Conservation (phyloP, 192 early-diverging fungal species). For the Coemansia sp. region DNA sequence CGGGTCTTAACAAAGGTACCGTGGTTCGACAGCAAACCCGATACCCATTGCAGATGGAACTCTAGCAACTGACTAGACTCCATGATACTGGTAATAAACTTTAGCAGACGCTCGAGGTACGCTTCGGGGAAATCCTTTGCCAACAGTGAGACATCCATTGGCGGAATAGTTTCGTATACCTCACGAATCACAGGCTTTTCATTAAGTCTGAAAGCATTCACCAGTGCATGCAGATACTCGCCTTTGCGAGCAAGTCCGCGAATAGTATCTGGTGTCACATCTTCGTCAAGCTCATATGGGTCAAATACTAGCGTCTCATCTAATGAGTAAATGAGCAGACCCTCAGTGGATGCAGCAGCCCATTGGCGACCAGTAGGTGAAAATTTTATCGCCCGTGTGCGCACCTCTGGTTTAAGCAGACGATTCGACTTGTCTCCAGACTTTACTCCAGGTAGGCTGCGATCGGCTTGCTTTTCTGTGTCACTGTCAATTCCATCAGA, state of each 20-base stretch:
- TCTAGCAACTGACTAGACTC: slow-evolving; percentile 83
- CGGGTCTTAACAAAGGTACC: slow-evolving; percentile 69
- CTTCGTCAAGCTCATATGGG: slow-evolving; percentile 96
- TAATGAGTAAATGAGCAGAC: slow-evolving; percentile 90
- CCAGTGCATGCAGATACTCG: slow-evolving; percentile 84
- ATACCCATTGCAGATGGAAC: slow-evolving; percentile 84
- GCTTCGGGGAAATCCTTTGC: slow-evolving; percentile 80
- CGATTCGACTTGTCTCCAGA: slow-evolving; percentile 82
- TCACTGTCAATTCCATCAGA: slow-evolving; percentile 81
- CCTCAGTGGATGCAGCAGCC: slow-evolving; percentile 95
- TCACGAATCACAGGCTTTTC: slow-evolving; percentile 73
- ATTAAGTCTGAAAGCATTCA: slow-evolving; percentile 93
- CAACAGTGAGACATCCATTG: slow-evolving; percentile 70
- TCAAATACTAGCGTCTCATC: slow-evolving; percentile 93
- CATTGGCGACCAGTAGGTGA: slow-evolving; percentile 92
- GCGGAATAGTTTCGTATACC: slow-evolving; percentile 80
- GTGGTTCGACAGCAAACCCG: slow-evolving; percentile 71
- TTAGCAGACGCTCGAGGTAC: slow-evolving; percentile 82
- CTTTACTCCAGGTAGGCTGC: slow-evolving; percentile 82
- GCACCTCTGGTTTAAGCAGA: slow-evolving; percentile 72
- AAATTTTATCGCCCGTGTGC: slow-evolving; percentile 84
- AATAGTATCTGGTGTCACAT: slow-evolving; percentile 90
- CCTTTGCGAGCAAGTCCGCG: slow-evolving; percentile 67
- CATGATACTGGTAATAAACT: slow-evolving; percentile 76
- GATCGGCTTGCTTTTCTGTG: slow-evolving; percentile 72